Evolutionary conservation across 495 filamentous ascomycete genomes (phyloP).

Genomic region (Hyaloscypha hepaticicola): DNA sequence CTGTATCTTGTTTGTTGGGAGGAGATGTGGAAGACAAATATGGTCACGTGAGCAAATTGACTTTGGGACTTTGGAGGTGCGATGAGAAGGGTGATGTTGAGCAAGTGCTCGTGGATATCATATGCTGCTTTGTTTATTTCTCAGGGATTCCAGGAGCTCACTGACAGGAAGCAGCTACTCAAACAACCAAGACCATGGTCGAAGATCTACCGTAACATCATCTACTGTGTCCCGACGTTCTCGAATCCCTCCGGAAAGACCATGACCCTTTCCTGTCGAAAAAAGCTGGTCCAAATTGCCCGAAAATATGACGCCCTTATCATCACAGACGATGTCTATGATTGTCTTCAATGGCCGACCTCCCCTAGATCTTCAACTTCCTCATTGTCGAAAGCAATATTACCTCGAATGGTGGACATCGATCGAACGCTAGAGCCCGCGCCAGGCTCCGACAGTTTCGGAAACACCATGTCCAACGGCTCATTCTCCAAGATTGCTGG

Average conservation of each 20-base stretch:
- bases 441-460: conserved; percentile 52
- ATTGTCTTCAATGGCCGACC: conserved; percentile 72
- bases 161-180: conserved; percentile 23
- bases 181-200: conserved; percentile 40
- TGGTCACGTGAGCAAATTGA: too few species aligned
- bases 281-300: conserved; percentile 64
- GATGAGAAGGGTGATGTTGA: not conserved
- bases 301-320: conserved; percentile 72
- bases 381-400: conserved; percentile 41
- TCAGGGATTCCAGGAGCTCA: not conserved
- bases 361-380: conserved; percentile 13
- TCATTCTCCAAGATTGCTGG: conserved; percentile 84
- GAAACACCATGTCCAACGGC: conserved; percentile 77
- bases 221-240: conserved; percentile 83
- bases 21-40: too few species aligned
- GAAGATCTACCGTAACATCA: conserved; percentile 77
- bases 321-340: conserved; percentile 89
- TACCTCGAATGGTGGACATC: conserved; percentile 75
- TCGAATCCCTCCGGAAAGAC: conserved; percentile 78
- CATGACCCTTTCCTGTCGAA: conserved; percentile 61
- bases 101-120: not conserved
- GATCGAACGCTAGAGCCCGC: conserved; percentile 26
- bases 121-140: not conserved
- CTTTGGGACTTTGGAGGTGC: not conserved
- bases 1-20: not conserved